These are phyloP conservation scores for Zoysia pacifica DNA, from an alignment of 176 grass and related monocot genomes.

Conservation along the genomic window DNA sequence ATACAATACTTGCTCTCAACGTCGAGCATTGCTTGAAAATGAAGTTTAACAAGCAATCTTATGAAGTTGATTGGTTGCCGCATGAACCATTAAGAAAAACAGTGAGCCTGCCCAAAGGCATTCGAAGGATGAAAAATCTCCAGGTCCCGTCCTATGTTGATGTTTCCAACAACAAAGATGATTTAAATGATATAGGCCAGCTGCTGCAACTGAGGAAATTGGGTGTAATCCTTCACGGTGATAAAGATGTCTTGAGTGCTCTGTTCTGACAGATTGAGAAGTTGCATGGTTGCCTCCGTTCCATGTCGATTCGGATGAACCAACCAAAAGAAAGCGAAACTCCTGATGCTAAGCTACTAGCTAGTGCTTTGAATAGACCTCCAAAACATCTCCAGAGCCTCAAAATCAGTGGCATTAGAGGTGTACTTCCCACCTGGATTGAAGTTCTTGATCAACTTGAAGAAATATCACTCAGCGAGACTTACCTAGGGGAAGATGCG, in stretches of 20 bases:
- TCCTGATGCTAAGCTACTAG: not conserved
- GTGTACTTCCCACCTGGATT: not conserved
- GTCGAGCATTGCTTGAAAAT: too few species aligned
- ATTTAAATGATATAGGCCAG: not conserved
- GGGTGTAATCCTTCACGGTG: not conserved
- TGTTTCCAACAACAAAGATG: not conserved
- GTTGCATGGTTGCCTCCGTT: not conserved
- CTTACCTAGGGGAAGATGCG: not conserved
- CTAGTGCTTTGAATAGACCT: not conserved
- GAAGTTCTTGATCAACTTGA: not conserved
- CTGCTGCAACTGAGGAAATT: constrained; percentile 13
- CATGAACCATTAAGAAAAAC: not conserved
- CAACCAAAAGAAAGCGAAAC: not conserved
- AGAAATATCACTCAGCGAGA: constrained; percentile 16
- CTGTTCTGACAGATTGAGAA: not conserved
- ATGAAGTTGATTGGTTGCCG: too few species aligned
- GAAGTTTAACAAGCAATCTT: too few species aligned
- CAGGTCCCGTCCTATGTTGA: constrained; percentile 10
- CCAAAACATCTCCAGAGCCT: not conserved
- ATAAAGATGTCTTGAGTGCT: not conserved
- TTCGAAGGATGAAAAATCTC: not conserved
- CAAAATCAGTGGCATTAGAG: not conserved
- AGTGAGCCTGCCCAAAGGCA: not conserved
- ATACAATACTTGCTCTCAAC: too few species aligned
- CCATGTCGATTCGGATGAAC: not conserved